These are phyloP conservation scores for Colletotrichum sp. DNA, from an alignment of 2,329 filamentous ascomycete genomes.

Conservation along the genomic window DNA sequence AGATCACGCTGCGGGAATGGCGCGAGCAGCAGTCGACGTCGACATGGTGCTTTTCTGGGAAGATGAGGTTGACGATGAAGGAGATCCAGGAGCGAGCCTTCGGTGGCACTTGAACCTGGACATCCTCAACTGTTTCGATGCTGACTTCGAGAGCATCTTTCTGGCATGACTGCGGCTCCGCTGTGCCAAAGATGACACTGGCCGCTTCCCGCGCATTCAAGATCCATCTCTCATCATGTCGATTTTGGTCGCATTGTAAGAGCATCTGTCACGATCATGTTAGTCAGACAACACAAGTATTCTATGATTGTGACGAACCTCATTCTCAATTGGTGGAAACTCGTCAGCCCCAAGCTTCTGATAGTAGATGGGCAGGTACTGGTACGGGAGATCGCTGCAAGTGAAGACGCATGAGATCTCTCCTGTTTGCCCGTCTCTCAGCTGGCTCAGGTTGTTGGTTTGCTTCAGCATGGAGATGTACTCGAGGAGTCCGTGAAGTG, in stretches of 20 bases:
- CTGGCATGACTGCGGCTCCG: neutral
- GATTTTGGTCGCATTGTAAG: conserved; percentile 26
- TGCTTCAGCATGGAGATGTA: neutral
- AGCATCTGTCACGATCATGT: conserved; percentile 20
- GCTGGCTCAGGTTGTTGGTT: neutral
- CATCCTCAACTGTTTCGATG: neutral
- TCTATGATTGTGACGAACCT: neutral
- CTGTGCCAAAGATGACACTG: conserved; percentile 12
- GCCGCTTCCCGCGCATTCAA: conserved; percentile 19
- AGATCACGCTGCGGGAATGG: neutral
- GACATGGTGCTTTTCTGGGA: neutral
- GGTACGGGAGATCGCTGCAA: conserved; percentile 15
- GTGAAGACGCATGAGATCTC: conserved; percentile 11
- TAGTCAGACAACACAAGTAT: rapidly evolving
- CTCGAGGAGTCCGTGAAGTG: neutral
- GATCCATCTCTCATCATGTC: conserved; percentile 33
- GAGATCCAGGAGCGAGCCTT: neutral
- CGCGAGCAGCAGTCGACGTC: neutral
- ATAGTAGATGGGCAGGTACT: neutral
- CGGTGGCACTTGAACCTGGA: neutral
- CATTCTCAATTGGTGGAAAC: conserved; percentile 5
- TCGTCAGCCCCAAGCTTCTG: neutral
- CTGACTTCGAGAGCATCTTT: neutral
- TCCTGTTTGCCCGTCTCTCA: neutral
- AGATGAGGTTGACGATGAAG: neutral